Evolutionary conservation across 2,329 filamentous ascomycete genomes (phyloP), one percentile per base, ranked within the genome.

Genomic region (Chrysosporium keratinophilum): DNA sequence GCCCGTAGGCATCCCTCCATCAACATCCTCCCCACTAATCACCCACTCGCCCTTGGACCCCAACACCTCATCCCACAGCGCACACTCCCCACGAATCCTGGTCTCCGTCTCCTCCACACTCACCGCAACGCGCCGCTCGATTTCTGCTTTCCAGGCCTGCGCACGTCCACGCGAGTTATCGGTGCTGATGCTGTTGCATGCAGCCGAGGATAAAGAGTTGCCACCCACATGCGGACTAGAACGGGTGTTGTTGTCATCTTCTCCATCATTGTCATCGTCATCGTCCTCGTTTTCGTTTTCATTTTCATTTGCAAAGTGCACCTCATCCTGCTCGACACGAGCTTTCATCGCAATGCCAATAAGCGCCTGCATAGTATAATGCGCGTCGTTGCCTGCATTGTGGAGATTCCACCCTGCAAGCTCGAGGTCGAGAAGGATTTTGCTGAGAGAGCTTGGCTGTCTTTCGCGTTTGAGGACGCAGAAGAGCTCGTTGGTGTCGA

Each of bases 301-400:
- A 12, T 31, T 39, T 1, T 10, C 37, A 19, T 39, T 7, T 15
- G 37, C n/a, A 33, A 41, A 15, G 4, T 15, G 11, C n/a, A 17
- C 17, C 2, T 17, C 33, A 23, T 46, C 35, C 20, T 46, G 58
- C 31, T 60, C 47, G 23, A 64, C 42, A 40, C 64, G 59, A 9
- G 65, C 61, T 41, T 61, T 60, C 19, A 81, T 69, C 37, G 75
- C 76, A 56, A 88, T 78, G 4, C 73, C 79, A 5, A 95, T 67
- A 75, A 93, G 79, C 6, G 82, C 84, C 57, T 84, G 82, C 58
- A 95, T 69, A 0, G 88, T 91, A 65, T 85, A 93, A 1, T 82
- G 78, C 0, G 89, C 88, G 65, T 95, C 89, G 59, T 95, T 95
- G 1, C 89, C 79, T 0, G 84, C 89, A 63, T 95, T 95, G 68